Base-by-base conservation (phyloP, 768 basidiomycete genomes). In the Ramaria rubella region DNA sequence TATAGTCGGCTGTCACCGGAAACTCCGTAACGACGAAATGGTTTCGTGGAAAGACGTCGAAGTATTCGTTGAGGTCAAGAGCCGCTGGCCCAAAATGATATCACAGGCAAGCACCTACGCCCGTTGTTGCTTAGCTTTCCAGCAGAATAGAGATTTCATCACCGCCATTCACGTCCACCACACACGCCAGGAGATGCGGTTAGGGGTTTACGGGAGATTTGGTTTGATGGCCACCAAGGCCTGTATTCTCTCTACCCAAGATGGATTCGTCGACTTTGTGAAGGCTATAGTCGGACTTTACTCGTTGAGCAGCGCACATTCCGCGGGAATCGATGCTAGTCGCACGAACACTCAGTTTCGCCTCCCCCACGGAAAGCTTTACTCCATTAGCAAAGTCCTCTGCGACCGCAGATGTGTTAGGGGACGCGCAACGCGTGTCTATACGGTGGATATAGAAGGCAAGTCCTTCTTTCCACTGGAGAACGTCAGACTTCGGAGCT, bases 21-120 rank as follows among this genome's bases (percentile, higher is more conserved):
- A 17, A 24, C 43, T 45, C 9, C 9, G 9, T 9, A 24, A 9
- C 8, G 43, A 24, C 43, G 19, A 8, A 7, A 8, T 8, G 43
- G 43, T 45, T 21, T 52, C 19, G 21, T 52, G 34, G 51, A 26
- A 17, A n/a, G 51, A 52, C 17, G 30, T 52, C 21, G 31, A 52
- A 15, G 21, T 52, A 5, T 29, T 21, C 23, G 51, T 36, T 1
- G 51, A 52, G 30, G 51, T 52, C 11, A 52, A 52, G 33, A 34
- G 24, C 23, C 12, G 31, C 3, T 52, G 38, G 33, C 5, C 31
- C n/a, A 17, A 36, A 36, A 52, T 52, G 51, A 36, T 52, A 2
- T 23, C 5, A n/a, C 51, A 40, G 23, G 36, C 23, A 2, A 40
- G 26, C 21, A 40, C 33, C 8, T 52, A 40, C 21, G 51, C 51